Evolutionary conservation across 1,139 yeast genomes (phyloP), one percentile per base, ranked within the genome.

Genomic region (Protomyces lactucae-debilis): DNA sequence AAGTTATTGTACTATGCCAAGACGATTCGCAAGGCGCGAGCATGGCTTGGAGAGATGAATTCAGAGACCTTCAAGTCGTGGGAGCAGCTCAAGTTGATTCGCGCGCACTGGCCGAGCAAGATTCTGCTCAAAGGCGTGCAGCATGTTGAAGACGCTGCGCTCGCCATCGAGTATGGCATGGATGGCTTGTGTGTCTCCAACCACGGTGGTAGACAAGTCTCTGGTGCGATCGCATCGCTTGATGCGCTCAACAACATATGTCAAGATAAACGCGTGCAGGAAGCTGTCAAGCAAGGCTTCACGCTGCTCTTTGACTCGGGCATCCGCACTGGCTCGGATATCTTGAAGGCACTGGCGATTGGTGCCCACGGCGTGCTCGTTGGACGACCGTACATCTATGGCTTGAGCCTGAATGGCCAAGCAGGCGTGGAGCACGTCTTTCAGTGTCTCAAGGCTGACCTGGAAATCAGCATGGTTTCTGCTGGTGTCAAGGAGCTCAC

Each of bases 181-280:
- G 82, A 83, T 57, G 93, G 88, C 25, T 83, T 87, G 55, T 86
- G 87, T 12, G 76, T 87, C 65, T 86, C 91, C 23, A 87, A 87
- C 73, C 93, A 87, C 72, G 93, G 93, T 40, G 93, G 93, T n/a
- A 78, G 93, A 65, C 93, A 87, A 75, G 80, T 86, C 65, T 93
- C 87, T 71, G 85, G 82, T 66, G 81, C 89, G 1, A 82, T 83
- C 40, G 82, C 91, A 0, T 84, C 89, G 0, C 77, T 87, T 60
- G 90, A 86, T 73, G 80, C 86, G 2, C 78, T 87, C 64, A 85
- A 84, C 1, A 88, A 85, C 71, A 78, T 83, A 45, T 83, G 83
- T 78, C 84, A 83, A 1, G 78, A 80, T 3, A 78, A 55, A 12
- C 61, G 28, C 10, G 61, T 66, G 10, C 12, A 36, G 9, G 32